Percentiles rank a stretch among this genome's conserved stretches.
phyloP scores from a whole-genome alignment of 140 eudicot species.

The Cichorium intybus region DNA sequence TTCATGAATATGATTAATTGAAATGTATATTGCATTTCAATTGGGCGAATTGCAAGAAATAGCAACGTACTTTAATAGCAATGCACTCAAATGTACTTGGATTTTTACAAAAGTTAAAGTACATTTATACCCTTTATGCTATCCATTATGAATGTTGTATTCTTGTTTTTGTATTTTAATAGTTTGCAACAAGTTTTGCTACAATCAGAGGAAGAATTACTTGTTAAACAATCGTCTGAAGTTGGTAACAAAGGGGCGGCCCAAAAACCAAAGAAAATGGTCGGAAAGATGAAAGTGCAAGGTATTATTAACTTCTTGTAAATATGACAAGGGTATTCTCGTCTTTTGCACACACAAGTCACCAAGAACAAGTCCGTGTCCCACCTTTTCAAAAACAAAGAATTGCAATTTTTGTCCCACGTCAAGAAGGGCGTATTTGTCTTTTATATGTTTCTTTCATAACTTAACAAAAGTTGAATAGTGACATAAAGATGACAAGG shows the following conservation, averaged over 20 bases:
- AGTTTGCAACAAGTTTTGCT: constrained; percentile 80
- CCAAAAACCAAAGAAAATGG: constrained; percentile 74
- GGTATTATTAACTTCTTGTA: constrained; percentile 36
- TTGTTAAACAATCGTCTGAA: constrained; percentile 58
- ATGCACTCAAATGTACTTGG: no score
- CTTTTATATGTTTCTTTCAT: constrained; percentile 4
- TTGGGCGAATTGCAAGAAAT: no score
- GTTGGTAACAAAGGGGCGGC: constrained; percentile 44
- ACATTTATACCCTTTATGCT: neutral
- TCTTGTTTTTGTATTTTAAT: constrained; percentile 7
- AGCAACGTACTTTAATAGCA: no score
- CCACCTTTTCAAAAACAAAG: no score
- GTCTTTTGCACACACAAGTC: neutral
- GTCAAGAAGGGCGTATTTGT: neutral
- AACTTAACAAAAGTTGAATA: neutral
- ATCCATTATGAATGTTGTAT: neutral
- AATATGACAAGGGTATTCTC: neutral
- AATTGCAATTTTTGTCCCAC: no score
- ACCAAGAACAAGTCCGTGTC: no score
- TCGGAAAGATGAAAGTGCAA: constrained; percentile 91
- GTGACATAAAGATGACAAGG: neutral
- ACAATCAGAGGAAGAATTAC: constrained; percentile 74
- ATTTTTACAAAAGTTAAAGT: no score
- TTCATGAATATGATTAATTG: no score
- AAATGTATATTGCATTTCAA: no score